Base-by-base conservation (phyloP, 257 asterid genomes). In the Solanum rostratum region DNA sequence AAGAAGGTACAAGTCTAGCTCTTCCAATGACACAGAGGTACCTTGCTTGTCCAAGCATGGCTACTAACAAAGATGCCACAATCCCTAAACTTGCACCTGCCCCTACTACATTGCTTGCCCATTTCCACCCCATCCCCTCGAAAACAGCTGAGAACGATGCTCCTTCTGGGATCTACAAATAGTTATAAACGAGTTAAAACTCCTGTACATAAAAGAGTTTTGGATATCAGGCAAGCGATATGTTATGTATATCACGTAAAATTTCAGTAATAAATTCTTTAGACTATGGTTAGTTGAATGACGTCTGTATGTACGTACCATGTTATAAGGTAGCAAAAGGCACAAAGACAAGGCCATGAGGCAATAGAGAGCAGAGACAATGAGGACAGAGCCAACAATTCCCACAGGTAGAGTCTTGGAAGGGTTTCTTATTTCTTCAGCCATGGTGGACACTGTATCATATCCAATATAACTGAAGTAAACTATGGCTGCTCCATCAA, bases 41-140 rank as follows among this genome's bases (percentile, higher is more conserved):
- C 74, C 92, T 84, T 4, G 92, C 90, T 84, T 89, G 92, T 22
- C 92, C 92, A 37, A 89, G 88, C 92, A 89, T 89, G 50, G 92
- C 90, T 11, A 89, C 92, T 65, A 89, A 82, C n/a, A 88, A 78
- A 53, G 92, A 89, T 57, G 90, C 90, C 5, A 89, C 88, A 78
- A 89, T 89, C 45, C 92, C 92, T 33, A 89, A 18, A 50, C 89
- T 82, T 83, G 90, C 92, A 37, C 92, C 92, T 33, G 49, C 90
- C n/a, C 92, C 90, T 3, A 89, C 89, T 66, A 68, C 49, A 68
- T 68, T 68, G 50, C 50, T 68, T 68, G 78, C 78, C 78, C 78
- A 37, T 0, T 68, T 68, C 50, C 78, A 68, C 2, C 78, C 78
- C 50, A 68, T 37, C 50, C 19, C n/a, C 50, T 33, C 50, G 13